Conservation (phyloP, 2,329 filamentous ascomycete genomes). For the Sporothrix variecibatus region DNA sequence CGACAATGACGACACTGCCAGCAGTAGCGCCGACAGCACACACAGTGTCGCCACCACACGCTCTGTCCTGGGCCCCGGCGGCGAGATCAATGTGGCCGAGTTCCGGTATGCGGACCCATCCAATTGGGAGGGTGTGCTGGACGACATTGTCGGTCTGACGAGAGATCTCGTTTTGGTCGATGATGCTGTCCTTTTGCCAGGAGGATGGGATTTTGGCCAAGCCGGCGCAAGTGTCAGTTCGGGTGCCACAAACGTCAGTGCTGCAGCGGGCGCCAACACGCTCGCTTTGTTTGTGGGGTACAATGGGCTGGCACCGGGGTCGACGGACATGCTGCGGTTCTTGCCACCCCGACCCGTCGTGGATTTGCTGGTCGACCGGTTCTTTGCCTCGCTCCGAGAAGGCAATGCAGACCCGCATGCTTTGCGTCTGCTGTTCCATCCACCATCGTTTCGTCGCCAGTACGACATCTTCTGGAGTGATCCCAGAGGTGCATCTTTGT, state of each 20-base stretch:
- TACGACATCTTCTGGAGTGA: constrained; percentile 38
- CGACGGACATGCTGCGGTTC: constrained; percentile 28
- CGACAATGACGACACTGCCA: background rate
- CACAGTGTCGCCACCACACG: background rate
- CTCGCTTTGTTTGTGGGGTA: constrained; percentile 21
- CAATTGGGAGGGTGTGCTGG: constrained; percentile 38
- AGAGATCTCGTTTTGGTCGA: constrained; percentile 23
- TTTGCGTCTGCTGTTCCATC: constrained; percentile 36
- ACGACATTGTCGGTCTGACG: constrained; percentile 30
- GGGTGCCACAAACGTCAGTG: background rate
- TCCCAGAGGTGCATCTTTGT: constrained; percentile 28
- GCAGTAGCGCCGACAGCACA: background rate
- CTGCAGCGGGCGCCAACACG: background rate
- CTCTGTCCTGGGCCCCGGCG: background rate
- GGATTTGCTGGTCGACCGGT: constrained; percentile 33
- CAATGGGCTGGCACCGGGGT: constrained; percentile 31
- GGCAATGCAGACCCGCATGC: constrained; percentile 26
- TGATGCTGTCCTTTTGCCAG: background rate
- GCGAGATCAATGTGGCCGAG: constrained; percentile 28
- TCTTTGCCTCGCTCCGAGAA: constrained; percentile 35
- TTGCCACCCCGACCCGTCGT: constrained; percentile 33
- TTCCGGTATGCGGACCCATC: constrained; percentile 36
- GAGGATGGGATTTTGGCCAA: constrained; percentile 23
- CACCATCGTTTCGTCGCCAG: constrained; percentile 34
- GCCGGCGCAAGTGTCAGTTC: background rate